These are phyloP conservation scores for Saturnispora serradocipensis DNA, from an alignment of 805 yeast genomes.

Conservation along the genomic window DNA sequence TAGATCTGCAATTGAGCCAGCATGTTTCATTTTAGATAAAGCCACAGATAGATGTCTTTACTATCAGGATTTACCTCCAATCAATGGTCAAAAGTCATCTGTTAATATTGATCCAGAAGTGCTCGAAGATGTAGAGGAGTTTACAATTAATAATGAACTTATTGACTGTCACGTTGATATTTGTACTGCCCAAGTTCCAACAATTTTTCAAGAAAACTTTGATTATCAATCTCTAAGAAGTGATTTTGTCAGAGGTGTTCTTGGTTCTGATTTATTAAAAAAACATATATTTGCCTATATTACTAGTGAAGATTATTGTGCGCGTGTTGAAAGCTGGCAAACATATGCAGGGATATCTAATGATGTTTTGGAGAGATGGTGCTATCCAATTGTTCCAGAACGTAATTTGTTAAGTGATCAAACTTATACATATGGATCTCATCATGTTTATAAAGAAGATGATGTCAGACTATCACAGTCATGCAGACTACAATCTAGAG, in stretches of 20 bases:
- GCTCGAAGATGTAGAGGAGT: slow-evolving; percentile 64
- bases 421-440: slow-evolving; percentile 69
- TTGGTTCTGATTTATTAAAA: slow-evolving; percentile 81
- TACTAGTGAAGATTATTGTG: slow-evolving; percentile 74
- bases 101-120: slow-evolving; percentile 77
- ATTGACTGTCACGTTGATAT: slow-evolving; percentile 96
- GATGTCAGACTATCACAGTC: slow-evolving; percentile 88
- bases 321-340: slow-evolving; percentile 91
- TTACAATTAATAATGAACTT: slow-evolving; percentile 79
- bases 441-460: slow-evolving; percentile 82
- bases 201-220: slow-evolving; percentile 90
- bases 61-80: slow-evolving; percentile 66
- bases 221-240: slow-evolving; percentile 82
- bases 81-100: slow-evolving; percentile 36
- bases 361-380: slow-evolving; percentile 85
- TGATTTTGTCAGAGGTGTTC: slow-evolving; percentile 85
- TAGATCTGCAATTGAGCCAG: slow-evolving; percentile 72
- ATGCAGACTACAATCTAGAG: slow-evolving; percentile 73
- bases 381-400: slow-evolving; percentile 87
- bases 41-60: slow-evolving; percentile 68
- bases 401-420: slow-evolving; percentile 64
- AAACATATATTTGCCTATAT: slow-evolving; percentile 87
- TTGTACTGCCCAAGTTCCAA: slow-evolving; percentile 90
- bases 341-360: slow-evolving; percentile 88
- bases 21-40: slow-evolving; percentile 74